A percentile compares a stretch with the other conserved stretches of the same genome.
phyloP scores from a whole-genome alignment of 2,329 filamentous ascomycete species.

The Colletotrichum godetiae region DNA sequence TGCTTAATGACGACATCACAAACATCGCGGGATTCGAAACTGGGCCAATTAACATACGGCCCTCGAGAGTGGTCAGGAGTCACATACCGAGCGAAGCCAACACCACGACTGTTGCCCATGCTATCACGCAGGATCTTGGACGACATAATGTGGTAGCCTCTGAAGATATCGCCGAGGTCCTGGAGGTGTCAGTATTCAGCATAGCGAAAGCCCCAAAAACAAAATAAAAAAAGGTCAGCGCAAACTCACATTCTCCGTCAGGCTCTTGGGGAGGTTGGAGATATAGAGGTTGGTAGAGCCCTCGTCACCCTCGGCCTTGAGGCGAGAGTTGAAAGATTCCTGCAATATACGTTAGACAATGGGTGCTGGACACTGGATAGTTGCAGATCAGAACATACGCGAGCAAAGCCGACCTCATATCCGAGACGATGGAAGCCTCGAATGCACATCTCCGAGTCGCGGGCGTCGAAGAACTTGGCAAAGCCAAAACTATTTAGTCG shows the following conservation, averaged over 20 bases:
- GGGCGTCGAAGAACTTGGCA: conserved; percentile 90
- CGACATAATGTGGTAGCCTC: conserved; percentile 85
- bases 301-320: conserved; percentile 95
- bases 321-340: conserved; percentile 98
- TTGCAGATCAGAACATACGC: conserved; percentile 64
- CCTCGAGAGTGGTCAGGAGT: neutral
- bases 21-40: conserved; percentile 88
- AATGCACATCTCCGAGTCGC: conserved; percentile 94
- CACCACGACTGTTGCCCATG: conserved; percentile 93
- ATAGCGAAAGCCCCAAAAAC: neutral
- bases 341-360: conserved; percentile 51
- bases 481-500: conserved; percentile 82
- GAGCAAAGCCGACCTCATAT: conserved; percentile 97
- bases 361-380: neutral
- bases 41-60: conserved; percentile 51
- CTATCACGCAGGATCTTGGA: conserved; percentile 94
- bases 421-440: conserved; percentile 93
- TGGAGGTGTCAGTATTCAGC: conserved; percentile 44
- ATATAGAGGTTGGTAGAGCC: conserved; percentile 96
- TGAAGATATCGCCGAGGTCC: conserved; percentile 83
- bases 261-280: conserved; percentile 91
- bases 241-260: conserved; percentile 85
- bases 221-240: neutral
- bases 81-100: conserved; percentile 92
- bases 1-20: conserved; percentile 90